Evolutionary conservation across 306 rosid genomes (phyloP), one percentile per base, ranked within the genome.

Genomic region (Pueraria montana): DNA sequence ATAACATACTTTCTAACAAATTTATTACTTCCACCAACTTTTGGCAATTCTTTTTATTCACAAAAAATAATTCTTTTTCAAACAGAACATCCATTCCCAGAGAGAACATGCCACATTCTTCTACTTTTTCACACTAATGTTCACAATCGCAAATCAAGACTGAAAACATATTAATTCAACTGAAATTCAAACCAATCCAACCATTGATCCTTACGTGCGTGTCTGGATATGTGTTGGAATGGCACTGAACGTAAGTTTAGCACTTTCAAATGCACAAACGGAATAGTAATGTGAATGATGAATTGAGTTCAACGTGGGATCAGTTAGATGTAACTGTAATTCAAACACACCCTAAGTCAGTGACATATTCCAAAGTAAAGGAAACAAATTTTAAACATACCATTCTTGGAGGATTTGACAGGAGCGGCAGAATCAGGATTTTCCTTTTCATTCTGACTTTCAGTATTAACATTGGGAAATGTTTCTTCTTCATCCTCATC

Each of bases 401-500:
- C 97, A 63, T 76, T 75, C 74, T 80, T 87, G 3, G 70, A 68
- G 1, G 68, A 78, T 42, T 80, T 86, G 12, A 6, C 20, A 26
- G 34, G 48, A 52, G 69, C 16, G 14, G 69, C 4, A 6, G 80
- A 32, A 32, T 59, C 13, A 2, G 88, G 55, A 43, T 83, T 89
- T 18, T 80, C 82, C 68, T 86, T 91, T 27, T 92, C 97, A 85
- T 56, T 86, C 65, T 91, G 98, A 88, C 94, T 91, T 79, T 88
- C 97, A n/a, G 66, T 67, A 18, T 80, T 64, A 1, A 88, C 87
- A 78, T 79, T 86, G 27, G 91, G 84, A 24, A 55, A 58, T 18
- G 84, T 81, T 65, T 88, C 94, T 50, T 87, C 92, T 14, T 89
- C 95, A 0, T 94, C 94, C 66, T 92, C 98, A 0, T 91, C 90